Evolutionary conservation across 768 basidiomycete species (phyloP).

Genomic region (Trametes meyenii): DNA sequence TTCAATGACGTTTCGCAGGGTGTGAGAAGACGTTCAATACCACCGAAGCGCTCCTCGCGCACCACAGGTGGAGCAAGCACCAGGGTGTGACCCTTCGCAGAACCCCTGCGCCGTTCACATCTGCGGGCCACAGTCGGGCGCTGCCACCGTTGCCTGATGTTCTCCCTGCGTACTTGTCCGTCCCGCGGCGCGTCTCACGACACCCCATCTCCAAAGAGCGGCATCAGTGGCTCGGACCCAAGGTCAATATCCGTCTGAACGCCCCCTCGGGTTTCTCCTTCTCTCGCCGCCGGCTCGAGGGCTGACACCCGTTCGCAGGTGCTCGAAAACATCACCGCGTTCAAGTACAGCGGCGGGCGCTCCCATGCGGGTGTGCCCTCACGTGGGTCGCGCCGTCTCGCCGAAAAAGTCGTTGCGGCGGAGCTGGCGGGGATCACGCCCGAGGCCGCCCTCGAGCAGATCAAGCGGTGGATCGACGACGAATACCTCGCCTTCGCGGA

Average conservation of each 20-base stretch:
- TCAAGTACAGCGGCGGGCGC: conserved; percentile 39
- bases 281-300: conserved; percentile 3
- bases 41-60: conserved; percentile 51
- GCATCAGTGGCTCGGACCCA: conserved; percentile 53
- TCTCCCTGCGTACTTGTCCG: conserved; percentile 55
- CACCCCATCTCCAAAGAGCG: conserved; percentile 52
- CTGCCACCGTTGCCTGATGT: conserved; percentile 43
- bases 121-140: conserved; percentile 32
- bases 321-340: conserved; percentile 46
- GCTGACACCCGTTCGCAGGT: conserved; percentile 39
- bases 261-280: neutral
- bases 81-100: conserved; percentile 39
- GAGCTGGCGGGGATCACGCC: conserved; percentile 18
- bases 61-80: conserved; percentile 47
- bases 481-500: conserved; percentile 47
- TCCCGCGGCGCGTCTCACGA: conserved; percentile 46
- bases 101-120: conserved; percentile 38
- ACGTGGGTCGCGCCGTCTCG: conserved; percentile 31
- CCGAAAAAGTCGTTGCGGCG: conserved; percentile 25
- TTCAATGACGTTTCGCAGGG: conserved; percentile 38
- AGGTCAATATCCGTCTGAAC: conserved; percentile 44
- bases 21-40: conserved; percentile 54
- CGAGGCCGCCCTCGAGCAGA: conserved; percentile 29
- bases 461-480: conserved; percentile 33
- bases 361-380: conserved; percentile 47